Percentiles rank a stretch among this genome's conserved stretches.
These are phyloP conservation scores for Penicillium hordei DNA, from an alignment of 2,329 filamentous ascomycete species.

Conservation along the genomic window DNA sequence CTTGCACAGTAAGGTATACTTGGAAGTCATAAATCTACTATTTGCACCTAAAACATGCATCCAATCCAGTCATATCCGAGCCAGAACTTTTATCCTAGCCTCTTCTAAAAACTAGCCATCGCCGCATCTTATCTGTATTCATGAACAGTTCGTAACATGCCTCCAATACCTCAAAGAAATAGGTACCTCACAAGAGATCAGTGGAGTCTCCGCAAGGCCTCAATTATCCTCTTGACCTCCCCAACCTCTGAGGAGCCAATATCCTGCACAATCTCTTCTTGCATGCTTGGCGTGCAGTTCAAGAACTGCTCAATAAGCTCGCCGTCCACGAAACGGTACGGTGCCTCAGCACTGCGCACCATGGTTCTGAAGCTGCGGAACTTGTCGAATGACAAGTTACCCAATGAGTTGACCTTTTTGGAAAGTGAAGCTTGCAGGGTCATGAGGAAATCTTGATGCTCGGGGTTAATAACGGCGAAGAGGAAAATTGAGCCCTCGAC, in stretches of 20 bases:
- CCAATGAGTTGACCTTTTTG: slow-evolving; percentile 64
- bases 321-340: slow-evolving; percentile 86
- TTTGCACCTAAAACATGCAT: slow-evolving; percentile 1
- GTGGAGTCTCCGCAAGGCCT: slow-evolving; percentile 55
- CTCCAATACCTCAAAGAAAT: background rate
- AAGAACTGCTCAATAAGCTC: slow-evolving; percentile 86
- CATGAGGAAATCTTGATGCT: slow-evolving; percentile 76
- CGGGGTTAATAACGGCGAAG: slow-evolving; percentile 72
- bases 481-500: slow-evolving; percentile 90
- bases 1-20: background rate
- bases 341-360: slow-evolving; percentile 69
- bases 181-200: slow-evolving; percentile 3
- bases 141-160: slow-evolving; percentile 5
- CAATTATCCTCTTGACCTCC: slow-evolving; percentile 61
- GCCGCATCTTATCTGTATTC: slow-evolving; percentile 2
- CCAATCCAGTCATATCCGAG: background rate
- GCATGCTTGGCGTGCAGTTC: slow-evolving; percentile 62
- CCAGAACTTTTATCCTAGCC: background rate
- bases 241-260: slow-evolving; percentile 56
- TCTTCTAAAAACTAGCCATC: background rate
- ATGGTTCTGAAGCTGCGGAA: slow-evolving; percentile 82
- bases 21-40: slow-evolving; percentile 1
- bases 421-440: slow-evolving; percentile 73
- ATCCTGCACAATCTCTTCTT: slow-evolving; percentile 54
- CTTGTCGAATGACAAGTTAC: slow-evolving; percentile 70